Conservation (phyloP, 371 early-diverging fungal genomes). For the Lichtheimia ornata region DNA sequence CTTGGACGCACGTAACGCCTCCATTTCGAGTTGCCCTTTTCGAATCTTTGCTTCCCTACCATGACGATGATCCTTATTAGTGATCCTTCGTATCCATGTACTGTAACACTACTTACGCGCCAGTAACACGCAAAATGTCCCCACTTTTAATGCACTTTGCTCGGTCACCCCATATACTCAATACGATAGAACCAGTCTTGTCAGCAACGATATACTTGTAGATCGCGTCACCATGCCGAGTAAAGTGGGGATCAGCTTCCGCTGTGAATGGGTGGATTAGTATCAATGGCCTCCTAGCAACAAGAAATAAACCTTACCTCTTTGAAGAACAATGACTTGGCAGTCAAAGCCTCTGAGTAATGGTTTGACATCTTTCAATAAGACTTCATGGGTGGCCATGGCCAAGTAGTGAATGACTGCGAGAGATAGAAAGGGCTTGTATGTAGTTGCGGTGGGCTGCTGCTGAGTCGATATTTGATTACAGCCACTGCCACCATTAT, state of each 20-base stretch:
- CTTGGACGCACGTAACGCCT: slow-evolving; percentile 18
- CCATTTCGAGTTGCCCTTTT: slow-evolving; percentile 22
- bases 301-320: slow-evolving; percentile 24
- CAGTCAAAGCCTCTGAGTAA: slow-evolving; percentile 52
- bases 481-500: too few relatives aligned
- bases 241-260: slow-evolving; percentile 38
- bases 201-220: slow-evolving; percentile 59
- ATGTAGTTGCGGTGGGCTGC: too few relatives aligned
- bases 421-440: too few relatives aligned
- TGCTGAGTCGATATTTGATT: too few relatives aligned
- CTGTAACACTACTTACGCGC: slow-evolving; percentile 43
- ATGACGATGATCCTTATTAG: neutral
- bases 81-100: neutral
- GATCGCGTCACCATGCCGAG: slow-evolving; percentile 51
- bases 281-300: neutral
- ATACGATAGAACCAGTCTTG: slow-evolving; percentile 46
- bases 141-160: slow-evolving; percentile 50
- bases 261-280: neutral
- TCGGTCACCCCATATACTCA: slow-evolving; percentile 54
- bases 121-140: slow-evolving; percentile 56
- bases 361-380: slow-evolving; percentile 47
- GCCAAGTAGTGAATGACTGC: too few relatives aligned
- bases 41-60: slow-evolving; percentile 24
- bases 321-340: slow-evolving; percentile 60
- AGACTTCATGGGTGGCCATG: too few relatives aligned